phyloP scores from a whole-genome alignment of 148 eudicot species.

The Silene conica region DNA sequence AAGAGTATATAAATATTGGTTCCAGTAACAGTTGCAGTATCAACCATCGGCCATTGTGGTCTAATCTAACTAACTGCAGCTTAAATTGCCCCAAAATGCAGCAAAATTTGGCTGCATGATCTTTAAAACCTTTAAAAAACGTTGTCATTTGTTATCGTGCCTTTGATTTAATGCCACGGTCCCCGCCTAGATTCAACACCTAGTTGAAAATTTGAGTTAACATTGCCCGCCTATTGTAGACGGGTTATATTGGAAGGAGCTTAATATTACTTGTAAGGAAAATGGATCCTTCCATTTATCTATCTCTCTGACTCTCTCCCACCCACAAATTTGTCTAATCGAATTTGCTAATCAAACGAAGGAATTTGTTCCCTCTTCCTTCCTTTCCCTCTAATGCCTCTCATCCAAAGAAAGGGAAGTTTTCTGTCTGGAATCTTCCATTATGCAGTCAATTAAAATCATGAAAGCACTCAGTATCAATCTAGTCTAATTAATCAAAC shows the following conservation, averaged over 20 bases:
- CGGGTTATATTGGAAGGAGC: background rate
- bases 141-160: background rate
- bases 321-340: background rate
- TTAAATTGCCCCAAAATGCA: background rate
- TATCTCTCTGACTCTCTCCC: background rate
- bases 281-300: background rate
- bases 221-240: background rate
- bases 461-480: too few relatives aligned
- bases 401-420: background rate
- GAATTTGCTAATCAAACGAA: background rate
- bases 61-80: background rate
- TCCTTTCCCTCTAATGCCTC: background rate
- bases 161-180: background rate
- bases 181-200: too few relatives aligned
- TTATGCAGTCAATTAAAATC: too few relatives aligned
- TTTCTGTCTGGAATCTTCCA: too few relatives aligned
- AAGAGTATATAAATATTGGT: background rate
- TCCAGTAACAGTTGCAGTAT: background rate
- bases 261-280: background rate
- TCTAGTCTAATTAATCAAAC: background rate
- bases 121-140: background rate
- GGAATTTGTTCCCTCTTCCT: background rate
- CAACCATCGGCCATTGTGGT: background rate
- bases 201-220: too few relatives aligned
- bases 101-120: too few relatives aligned